Percentiles rank a stretch among this genome's conserved stretches.
These are phyloP conservation scores for Phytophthora ohioensis DNA, from an alignment of 352 stramenopile genomes.

Conservation along the genomic window DNA sequence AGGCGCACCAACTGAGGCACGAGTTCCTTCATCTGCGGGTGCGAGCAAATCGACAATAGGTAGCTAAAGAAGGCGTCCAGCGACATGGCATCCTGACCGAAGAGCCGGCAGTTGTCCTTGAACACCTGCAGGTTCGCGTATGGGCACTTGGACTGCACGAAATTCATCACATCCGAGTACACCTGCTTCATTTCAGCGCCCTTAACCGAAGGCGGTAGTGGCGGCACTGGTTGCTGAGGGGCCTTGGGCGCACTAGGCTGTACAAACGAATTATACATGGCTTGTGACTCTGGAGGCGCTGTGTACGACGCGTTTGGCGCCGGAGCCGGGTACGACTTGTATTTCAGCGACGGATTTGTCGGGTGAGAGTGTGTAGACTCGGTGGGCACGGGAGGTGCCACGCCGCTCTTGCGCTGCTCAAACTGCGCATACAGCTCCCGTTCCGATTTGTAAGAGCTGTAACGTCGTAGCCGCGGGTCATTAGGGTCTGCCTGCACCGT, in stretches of 20 bases:
- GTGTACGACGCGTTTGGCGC: constrained; percentile 47
- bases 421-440: constrained; percentile 85
- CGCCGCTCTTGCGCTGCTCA: constrained; percentile 51
- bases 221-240: constrained; percentile 49
- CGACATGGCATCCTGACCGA: constrained; percentile 88
- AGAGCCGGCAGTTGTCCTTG: constrained; percentile 91
- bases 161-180: constrained; percentile 84
- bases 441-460: constrained; percentile 83
- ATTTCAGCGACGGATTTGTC: constrained; percentile 61
- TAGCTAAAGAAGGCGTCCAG: constrained; percentile 87
- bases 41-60: constrained; percentile 83
- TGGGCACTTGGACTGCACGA: constrained; percentile 77
- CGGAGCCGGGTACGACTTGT: constrained; percentile 69
- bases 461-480: constrained; percentile 77
- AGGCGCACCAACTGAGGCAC: constrained; percentile 83
- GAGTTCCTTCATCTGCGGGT: constrained; percentile 76
- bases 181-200: constrained; percentile 85
- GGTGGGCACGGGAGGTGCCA: constrained; percentile 26
- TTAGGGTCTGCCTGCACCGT: constrained; percentile 50
- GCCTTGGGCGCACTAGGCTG: constrained; percentile 45
- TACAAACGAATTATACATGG: constrained; percentile 57
- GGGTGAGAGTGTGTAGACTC: constrained; percentile 59
- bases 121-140: constrained; percentile 87
- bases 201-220: constrained; percentile 60
- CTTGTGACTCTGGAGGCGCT: constrained; percentile 44